phyloP scores from a whole-genome alignment of 176 grass and related monocot genomes.

The Musa beccarii region DNA sequence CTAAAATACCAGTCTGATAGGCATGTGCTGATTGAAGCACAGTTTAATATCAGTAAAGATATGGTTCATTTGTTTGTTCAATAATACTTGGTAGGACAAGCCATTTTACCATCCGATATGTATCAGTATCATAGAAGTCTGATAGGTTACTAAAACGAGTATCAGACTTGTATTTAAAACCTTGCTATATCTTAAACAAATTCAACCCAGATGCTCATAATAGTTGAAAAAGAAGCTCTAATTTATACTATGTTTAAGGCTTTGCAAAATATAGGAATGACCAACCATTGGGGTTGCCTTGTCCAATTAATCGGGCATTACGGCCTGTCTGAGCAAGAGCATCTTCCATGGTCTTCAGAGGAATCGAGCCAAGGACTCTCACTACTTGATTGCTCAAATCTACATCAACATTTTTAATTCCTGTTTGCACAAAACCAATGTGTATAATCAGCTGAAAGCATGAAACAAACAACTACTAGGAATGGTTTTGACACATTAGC shows the following conservation, averaged over 20 bases:
- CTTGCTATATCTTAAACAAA: not conserved
- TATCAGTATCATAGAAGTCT: too few relatives aligned
- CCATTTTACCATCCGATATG: too few relatives aligned
- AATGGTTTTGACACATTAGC: not conserved
- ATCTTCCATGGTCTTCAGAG: slow-evolving; percentile 77
- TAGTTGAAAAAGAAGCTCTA: not conserved
- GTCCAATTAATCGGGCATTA: slow-evolving; percentile 68
- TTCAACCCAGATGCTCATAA: not conserved
- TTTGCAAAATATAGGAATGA: not conserved
- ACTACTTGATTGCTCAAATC: slow-evolving; percentile 83
- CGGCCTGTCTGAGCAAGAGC: slow-evolving; percentile 60
- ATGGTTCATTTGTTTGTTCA: too few relatives aligned
- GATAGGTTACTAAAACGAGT: too few relatives aligned
- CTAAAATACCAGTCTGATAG: too few relatives aligned
- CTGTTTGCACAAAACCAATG: slow-evolving; percentile 28
- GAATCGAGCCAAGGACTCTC: slow-evolving; percentile 64
- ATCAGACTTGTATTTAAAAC: too few relatives aligned
- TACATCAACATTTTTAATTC: slow-evolving; percentile 78
- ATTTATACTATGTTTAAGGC: not conserved
- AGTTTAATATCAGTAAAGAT: too few relatives aligned
- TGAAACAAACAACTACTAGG: not conserved
- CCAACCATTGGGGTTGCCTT: slow-evolving; percentile 89
- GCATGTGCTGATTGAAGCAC: too few relatives aligned
- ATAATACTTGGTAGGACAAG: too few relatives aligned
- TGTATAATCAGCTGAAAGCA: not conserved